Percentiles rank a stretch among this genome's conserved stretches.
phyloP scores from a whole-genome alignment of 208 protist genomes.

The Wallacemonas collosoma region DNA sequence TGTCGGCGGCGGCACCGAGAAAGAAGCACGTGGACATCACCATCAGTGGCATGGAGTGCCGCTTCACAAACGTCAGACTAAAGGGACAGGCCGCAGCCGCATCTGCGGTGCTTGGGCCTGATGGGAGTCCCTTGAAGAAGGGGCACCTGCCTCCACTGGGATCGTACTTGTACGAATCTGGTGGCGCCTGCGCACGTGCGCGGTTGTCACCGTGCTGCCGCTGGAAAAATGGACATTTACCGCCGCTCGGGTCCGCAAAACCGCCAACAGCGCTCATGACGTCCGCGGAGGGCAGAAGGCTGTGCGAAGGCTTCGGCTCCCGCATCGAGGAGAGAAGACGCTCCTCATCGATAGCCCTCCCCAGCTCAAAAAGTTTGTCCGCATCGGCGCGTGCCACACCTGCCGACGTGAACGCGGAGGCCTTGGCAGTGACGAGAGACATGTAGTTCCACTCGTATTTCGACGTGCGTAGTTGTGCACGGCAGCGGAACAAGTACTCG shows the following conservation, averaged over 20 bases:
- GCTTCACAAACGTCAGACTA: slow-evolving; percentile 32
- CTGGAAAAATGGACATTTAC: slow-evolving; percentile 55
- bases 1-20: slow-evolving; percentile 1
- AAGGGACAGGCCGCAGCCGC: slow-evolving; percentile 44
- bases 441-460: slow-evolving; percentile 55
- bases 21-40: slow-evolving; percentile 43
- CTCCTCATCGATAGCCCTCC: slow-evolving; percentile 44
- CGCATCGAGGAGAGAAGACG: slow-evolving; percentile 20
- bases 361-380: slow-evolving; percentile 24
- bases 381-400: slow-evolving; percentile 27
- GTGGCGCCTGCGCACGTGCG: background rate
- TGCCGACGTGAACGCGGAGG: slow-evolving; percentile 19
- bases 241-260: slow-evolving; percentile 35
- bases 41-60: slow-evolving; percentile 23
- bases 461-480: slow-evolving; percentile 23
- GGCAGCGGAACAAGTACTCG: slow-evolving; percentile 24
- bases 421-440: slow-evolving; percentile 31
- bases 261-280: background rate
- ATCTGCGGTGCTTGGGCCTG: background rate
- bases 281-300: slow-evolving; percentile 17
- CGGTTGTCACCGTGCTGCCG: background rate
- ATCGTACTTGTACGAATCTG: slow-evolving; percentile 6
- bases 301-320: background rate
- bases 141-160: slow-evolving; percentile 32
- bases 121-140: slow-evolving; percentile 25